These are phyloP conservation scores for Solanum sitiens DNA, from an alignment of 257 asterid species.

Conservation along the genomic window DNA sequence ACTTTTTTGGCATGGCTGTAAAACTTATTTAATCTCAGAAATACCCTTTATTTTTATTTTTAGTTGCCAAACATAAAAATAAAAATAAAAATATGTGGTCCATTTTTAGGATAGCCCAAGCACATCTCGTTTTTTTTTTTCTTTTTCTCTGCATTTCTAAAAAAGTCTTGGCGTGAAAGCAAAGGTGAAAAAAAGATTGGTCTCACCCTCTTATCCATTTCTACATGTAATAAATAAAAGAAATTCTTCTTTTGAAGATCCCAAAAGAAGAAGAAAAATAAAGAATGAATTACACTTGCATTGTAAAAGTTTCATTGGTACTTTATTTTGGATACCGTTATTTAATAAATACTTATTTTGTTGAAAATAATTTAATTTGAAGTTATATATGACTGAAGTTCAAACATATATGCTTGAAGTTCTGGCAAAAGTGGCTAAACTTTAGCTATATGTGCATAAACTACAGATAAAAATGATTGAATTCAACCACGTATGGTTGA, in stretches of 20 bases:
- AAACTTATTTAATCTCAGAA: neutral
- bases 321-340: neutral
- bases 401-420: neutral
- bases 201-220: neutral
- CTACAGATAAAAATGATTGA: neutral
- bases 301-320: neutral
- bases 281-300: neutral
- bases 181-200: slow-evolving; percentile 2
- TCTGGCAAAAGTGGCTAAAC: neutral
- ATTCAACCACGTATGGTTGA: neutral
- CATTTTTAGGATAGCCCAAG: slow-evolving; percentile 28
- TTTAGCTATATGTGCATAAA: neutral
- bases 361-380: neutral
- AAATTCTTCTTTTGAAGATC: neutral
- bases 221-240: neutral
- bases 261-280: neutral
- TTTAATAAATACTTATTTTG: neutral
- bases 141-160: slow-evolving; percentile 4
- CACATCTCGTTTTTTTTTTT: neutral
- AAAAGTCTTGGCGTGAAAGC: slow-evolving; percentile 36
- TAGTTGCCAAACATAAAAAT: neutral
- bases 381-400: neutral
- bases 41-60: neutral
- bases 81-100: slow-evolving; percentile 14
- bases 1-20: neutral